Conservation (phyloP, 225 moss, liverwort and hornwort species). For the Pseudisothecium myosuroides region DNA sequence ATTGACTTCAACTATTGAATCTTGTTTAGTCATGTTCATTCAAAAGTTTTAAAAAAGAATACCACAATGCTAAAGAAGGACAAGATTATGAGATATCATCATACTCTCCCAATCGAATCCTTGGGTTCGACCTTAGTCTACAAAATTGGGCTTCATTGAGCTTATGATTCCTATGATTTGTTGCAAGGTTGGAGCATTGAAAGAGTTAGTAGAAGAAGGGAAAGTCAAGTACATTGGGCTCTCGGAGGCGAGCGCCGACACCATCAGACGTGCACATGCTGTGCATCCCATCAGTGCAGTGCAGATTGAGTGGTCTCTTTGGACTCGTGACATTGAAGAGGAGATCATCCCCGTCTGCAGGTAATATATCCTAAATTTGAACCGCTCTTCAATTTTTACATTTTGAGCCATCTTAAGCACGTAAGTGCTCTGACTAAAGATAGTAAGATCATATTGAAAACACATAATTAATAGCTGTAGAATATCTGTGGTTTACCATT, state of each 20-base stretch:
- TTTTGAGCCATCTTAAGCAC: background rate
- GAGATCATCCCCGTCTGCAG: background rate
- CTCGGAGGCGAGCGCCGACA: background rate
- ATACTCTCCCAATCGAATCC: background rate
- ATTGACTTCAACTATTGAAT: background rate
- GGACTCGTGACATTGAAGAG: constrained; percentile 3
- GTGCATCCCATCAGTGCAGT: constrained; percentile 1
- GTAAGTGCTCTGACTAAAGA: background rate
- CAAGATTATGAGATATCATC: background rate
- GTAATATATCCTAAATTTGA: background rate
- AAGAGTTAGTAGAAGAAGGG: constrained; percentile 5
- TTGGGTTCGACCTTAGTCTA: rapidly evolving
- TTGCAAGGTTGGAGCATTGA: background rate
- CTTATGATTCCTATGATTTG: background rate
- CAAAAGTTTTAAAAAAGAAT: background rate
- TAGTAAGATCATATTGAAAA: background rate
- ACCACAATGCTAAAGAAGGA: background rate
- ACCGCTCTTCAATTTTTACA: background rate
- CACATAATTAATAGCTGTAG: background rate
- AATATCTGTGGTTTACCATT: background rate
- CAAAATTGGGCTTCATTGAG: background rate
- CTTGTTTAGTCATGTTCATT: background rate
- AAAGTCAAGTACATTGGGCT: constrained; percentile 11
- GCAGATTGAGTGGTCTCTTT: constrained; percentile 12
- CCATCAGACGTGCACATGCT: background rate